A percentile compares a stretch with the other conserved stretches of the same genome.
Conservation (phyloP, 2,329 filamentous ascomycete genomes). For the Lizonia empirigonia region DNA sequence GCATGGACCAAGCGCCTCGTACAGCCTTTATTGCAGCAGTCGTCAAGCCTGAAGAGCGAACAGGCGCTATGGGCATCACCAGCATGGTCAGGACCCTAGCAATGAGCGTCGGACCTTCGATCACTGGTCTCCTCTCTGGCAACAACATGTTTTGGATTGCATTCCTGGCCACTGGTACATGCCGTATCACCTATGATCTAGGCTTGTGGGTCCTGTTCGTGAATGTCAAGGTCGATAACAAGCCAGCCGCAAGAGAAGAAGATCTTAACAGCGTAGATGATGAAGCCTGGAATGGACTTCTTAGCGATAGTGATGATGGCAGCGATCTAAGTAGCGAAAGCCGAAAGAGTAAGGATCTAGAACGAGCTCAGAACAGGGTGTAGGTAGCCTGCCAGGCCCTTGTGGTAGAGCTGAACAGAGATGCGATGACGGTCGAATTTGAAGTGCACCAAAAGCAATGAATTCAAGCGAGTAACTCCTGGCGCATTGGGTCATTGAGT, state of each 20-base stretch:
- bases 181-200: slow-evolving; percentile 46
- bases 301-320: slow-evolving; percentile 38
- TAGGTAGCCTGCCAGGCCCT: neutral
- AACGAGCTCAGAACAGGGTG: slow-evolving; percentile 8
- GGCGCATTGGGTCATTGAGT: neutral
- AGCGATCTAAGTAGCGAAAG: slow-evolving; percentile 29
- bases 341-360: slow-evolving; percentile 34
- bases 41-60: slow-evolving; percentile 68
- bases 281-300: slow-evolving; percentile 37
- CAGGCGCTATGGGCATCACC: slow-evolving; percentile 73
- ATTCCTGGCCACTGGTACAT: slow-evolving; percentile 45
- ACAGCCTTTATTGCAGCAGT: slow-evolving; percentile 70
- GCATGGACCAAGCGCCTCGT: slow-evolving; percentile 72
- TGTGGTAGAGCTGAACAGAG: no score
- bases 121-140: slow-evolving; percentile 47
- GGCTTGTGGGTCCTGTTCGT: slow-evolving; percentile 48
- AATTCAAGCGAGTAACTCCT: neutral
- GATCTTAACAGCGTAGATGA: slow-evolving; percentile 33
- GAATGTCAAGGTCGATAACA: slow-evolving; percentile 39
- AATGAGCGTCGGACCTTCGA: slow-evolving; percentile 53
- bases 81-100: slow-evolving; percentile 65
- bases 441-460: neutral
- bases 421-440: neutral
- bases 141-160: slow-evolving; percentile 46
- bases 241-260: slow-evolving; percentile 22